Evolutionary conservation across 352 stramenopile species (phyloP).

Genomic region (Phytopythium litorale): DNA sequence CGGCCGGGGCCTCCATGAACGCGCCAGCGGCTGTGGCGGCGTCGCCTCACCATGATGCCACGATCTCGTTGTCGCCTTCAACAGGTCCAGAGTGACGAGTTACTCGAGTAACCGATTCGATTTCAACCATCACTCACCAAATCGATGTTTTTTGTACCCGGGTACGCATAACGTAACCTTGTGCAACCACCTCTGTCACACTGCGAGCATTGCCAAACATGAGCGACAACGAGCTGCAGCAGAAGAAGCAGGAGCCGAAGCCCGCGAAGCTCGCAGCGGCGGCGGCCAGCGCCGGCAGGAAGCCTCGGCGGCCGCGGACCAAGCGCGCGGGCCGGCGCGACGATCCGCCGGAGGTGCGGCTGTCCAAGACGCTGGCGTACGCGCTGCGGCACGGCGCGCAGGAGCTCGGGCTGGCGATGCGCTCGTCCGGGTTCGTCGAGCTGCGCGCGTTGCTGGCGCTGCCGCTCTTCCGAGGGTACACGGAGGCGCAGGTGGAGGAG

Average conservation of each 20-base stretch:
- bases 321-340: conserved; percentile 23
- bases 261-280: not conserved
- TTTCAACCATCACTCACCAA: no score
- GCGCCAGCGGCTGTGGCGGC: no score
- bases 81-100: no score
- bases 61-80: no score
- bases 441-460: conserved; percentile 45
- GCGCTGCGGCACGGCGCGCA: conserved; percentile 70
- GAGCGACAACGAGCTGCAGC: not conserved
- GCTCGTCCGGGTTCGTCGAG: conserved; percentile 59
- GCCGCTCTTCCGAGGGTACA: conserved; percentile 49
- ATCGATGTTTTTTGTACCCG: no score
- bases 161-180: not conserved
- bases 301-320: conserved; percentile 13
- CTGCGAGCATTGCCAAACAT: not conserved
- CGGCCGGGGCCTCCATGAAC: no score
- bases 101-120: no score
- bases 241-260: not conserved
- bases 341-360: conserved; percentile 51
- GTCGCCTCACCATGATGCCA: no score
- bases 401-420: conserved; percentile 67
- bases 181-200: not conserved
- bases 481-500: conserved; percentile 52
- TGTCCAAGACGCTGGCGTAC: conserved; percentile 79
- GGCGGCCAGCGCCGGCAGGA: not conserved